Base-by-base conservation (phyloP, 805 yeast genomes). In the Blastobotrys robertii region DNA sequence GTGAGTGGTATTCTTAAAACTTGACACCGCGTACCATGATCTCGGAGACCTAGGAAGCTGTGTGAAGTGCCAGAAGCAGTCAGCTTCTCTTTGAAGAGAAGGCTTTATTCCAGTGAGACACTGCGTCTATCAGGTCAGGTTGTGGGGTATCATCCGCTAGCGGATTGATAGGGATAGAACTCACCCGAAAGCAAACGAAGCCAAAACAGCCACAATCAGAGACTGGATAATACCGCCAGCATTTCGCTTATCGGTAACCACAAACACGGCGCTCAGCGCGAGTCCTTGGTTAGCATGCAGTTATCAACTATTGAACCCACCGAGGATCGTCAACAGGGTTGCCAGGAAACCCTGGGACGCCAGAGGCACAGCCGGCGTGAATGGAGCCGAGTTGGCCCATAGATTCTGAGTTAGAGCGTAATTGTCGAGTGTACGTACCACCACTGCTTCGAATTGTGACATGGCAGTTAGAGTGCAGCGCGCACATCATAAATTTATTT, bases 101-200 rank as follows among this genome's bases (percentile, higher is more conserved):
- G n/a, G n/a, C n/a, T n/a, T n/a, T n/a, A n/a, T n/a, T n/a, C n/a
- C n/a, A n/a, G n/a, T n/a, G n/a, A n/a, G n/a, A n/a, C n/a, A n/a
- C n/a, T n/a, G n/a, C n/a, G n/a, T n/a, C n/a, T n/a, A n/a, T n/a
- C n/a, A n/a, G n/a, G n/a, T n/a, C n/a, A n/a, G n/a, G n/a, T n/a
- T 19, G 25, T 19, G 25, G 25, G 25, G 25, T 19, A 19, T 6
- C 25, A 19, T 11, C 37, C 39, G 4, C 15, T 9, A 11, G 14
- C 7, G 5, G n/a, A n/a, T n/a, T n/a, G n/a, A n/a, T n/a, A n/a
- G n/a, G n/a, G n/a, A n/a, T 11, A n/a, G 32, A 10, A 49, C 58
- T 28, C 43, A 54, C 58, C 71, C 71, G 39, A 58, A 55, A 22
- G 67, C 55, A n/a, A 62, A 16, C 13, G 69, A 59, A 2, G 66